phyloP scores from a whole-genome alignment of 495 filamentous ascomycete species.

The Xylaria castorea region DNA sequence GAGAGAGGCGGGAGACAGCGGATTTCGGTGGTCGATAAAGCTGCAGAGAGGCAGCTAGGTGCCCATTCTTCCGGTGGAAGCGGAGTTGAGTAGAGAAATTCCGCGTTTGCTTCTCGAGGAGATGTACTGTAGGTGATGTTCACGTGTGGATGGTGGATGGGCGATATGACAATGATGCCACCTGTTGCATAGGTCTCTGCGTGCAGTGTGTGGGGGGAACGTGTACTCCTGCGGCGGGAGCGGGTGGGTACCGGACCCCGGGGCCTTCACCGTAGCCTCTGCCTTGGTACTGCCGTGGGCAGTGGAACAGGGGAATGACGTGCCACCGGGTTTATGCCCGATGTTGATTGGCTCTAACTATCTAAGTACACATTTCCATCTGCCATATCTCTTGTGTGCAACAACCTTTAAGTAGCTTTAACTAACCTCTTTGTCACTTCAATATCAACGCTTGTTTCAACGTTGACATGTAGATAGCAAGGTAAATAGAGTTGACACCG shows the following conservation, averaged over 20 bases:
- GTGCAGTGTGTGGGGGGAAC: neutral
- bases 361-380: neutral
- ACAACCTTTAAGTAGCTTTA: too few relatives aligned
- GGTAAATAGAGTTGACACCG: neutral
- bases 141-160: neutral
- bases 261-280: neutral
- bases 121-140: constrained; percentile 4
- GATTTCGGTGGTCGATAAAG: constrained; percentile 28
- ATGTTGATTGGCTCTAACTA: neutral
- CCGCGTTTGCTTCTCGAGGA: constrained; percentile 12
- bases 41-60: constrained; percentile 37
- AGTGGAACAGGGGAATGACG: neutral
- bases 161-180: constrained; percentile 23
- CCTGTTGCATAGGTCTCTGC: constrained; percentile 10
- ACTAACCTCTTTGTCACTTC: neutral
- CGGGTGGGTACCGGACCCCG: neutral
- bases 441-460: neutral
- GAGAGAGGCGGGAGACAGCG: constrained; percentile 11
- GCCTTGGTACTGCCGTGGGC: too few relatives aligned
- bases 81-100: constrained; percentile 5
- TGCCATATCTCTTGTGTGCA: neutral
- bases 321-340: neutral
- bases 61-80: constrained; percentile 35
- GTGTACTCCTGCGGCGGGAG: neutral
- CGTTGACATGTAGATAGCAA: neutral